A percentile compares a stretch with the other conserved stretches of the same genome.
Conservation (phyloP, 2,329 filamentous ascomycete species). For the Cladosporium sp. region DNA sequence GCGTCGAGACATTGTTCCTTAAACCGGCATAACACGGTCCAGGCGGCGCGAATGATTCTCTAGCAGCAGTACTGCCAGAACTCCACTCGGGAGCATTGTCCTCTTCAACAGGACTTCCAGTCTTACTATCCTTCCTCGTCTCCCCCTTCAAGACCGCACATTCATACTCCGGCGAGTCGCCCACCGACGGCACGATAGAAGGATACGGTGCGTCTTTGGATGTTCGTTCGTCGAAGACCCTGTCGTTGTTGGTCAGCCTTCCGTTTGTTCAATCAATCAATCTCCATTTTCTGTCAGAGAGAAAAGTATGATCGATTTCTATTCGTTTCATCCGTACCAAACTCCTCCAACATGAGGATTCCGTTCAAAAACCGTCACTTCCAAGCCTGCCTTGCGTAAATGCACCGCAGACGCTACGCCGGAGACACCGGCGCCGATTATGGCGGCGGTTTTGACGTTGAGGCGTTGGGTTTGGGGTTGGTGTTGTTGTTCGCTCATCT, state of each 20-base stretch:
- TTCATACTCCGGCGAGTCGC: conserved; percentile 29
- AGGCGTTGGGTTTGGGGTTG: conserved; percentile 1
- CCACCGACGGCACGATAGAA: conserved; percentile 33
- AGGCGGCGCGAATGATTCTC: conserved; percentile 41
- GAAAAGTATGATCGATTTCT: neutral
- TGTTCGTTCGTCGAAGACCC: conserved; percentile 49
- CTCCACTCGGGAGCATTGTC: neutral
- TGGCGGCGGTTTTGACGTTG: conserved; percentile 32
- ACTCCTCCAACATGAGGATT: conserved; percentile 50
- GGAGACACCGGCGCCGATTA: conserved; percentile 52
- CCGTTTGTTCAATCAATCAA: neutral
- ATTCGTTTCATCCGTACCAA: too few species aligned
- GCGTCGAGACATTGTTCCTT: conserved; percentile 52
- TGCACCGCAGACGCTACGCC: conserved; percentile 47
- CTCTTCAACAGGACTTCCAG: conserved; percentile 1
- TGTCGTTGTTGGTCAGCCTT: too few species aligned
- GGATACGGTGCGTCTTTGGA: conserved; percentile 48
- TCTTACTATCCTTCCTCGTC: conserved; percentile 5
- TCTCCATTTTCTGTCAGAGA: neutral
- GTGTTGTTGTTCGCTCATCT: too few species aligned
- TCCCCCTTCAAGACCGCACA: neutral
- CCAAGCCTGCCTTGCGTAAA: conserved; percentile 41
- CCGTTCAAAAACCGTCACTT: conserved; percentile 54
- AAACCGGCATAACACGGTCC: conserved; percentile 52
- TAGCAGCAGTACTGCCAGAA: neutral